Evolutionary conservation across 768 basidiomycete genomes (phyloP).

Genomic region (Kwoniella shandongensis): DNA sequence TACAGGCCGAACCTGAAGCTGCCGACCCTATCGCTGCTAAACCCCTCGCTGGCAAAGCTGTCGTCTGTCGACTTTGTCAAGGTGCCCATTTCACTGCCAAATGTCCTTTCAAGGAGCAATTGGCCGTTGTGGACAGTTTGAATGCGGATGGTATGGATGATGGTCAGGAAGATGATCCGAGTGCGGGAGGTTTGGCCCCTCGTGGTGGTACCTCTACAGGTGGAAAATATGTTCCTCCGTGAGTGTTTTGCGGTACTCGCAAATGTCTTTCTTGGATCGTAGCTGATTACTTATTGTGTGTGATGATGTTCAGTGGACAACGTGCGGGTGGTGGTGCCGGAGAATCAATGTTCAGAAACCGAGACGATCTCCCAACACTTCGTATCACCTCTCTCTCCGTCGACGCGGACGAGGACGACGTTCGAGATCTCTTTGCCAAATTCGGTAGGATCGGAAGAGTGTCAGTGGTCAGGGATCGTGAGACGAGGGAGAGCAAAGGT

Average conservation of each 20-base stretch:
- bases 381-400: constrained; percentile 96
- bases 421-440: constrained; percentile 80
- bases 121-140: constrained; percentile 55
- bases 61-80: constrained; percentile 89
- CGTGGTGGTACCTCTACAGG: constrained; percentile 56
- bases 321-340: constrained; percentile 67
- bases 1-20: constrained; percentile 62
- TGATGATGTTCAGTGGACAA: constrained; percentile 62
- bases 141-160: constrained; percentile 60
- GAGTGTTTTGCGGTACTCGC: constrained; percentile 10
- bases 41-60: constrained; percentile 67
- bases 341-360: constrained; percentile 70
- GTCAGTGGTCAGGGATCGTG: constrained; percentile 90
- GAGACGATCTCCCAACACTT: constrained; percentile 93
- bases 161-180: constrained; percentile 57
- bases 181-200: constrained; percentile 32
- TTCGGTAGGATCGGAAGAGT: constrained; percentile 87
- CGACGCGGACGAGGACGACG: constrained; percentile 90
- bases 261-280: neutral
- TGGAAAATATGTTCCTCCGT: constrained; percentile 72
- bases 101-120: constrained; percentile 95
- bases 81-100: constrained; percentile 97
- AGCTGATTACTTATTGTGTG: neutral
- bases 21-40: constrained; percentile 67
- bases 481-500: constrained; percentile 91